Evolutionary conservation across 371 early-diverging fungal genomes (phyloP).

Genomic region (Circinella minor): DNA sequence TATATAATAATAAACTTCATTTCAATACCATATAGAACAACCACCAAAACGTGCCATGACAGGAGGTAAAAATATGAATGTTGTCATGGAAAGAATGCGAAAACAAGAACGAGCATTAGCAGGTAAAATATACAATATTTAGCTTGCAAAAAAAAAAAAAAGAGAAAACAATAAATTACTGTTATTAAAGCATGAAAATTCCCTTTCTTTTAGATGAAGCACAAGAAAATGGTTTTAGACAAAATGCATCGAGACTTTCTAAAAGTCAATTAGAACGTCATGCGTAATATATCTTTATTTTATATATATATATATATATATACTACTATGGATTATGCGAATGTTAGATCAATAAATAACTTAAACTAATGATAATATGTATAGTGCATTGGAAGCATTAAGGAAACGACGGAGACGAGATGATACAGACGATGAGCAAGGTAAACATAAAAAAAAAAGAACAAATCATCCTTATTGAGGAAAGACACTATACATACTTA

Average conservation of each 20-base stretch:
- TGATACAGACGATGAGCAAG: slow-evolving; percentile 25
- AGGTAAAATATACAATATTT: neutral
- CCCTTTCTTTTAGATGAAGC: slow-evolving; percentile 1
- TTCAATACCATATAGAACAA: neutral
- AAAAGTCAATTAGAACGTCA: slow-evolving; percentile 42
- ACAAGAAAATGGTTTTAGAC: slow-evolving; percentile 5
- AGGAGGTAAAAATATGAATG: slow-evolving; percentile 19
- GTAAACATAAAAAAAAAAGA: neutral
- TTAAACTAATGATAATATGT: neutral
- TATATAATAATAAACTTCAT: too few relatives aligned
- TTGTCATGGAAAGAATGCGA: slow-evolving; percentile 20
- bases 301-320: neutral
- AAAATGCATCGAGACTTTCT: slow-evolving; percentile 18
- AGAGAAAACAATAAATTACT: neutral
- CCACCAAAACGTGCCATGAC: slow-evolving; percentile 15
- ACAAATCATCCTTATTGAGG: too few relatives aligned
- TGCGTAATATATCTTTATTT: slow-evolving; percentile 28
- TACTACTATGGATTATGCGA: too few relatives aligned
- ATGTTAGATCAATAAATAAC: too few relatives aligned
- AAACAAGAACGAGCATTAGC: slow-evolving; percentile 16
- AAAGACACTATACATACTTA: too few relatives aligned
- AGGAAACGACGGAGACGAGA: slow-evolving; percentile 40
- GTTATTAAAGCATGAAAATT: neutral
- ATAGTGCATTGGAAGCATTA: slow-evolving; percentile 28
- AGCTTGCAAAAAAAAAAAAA: neutral